These are phyloP conservation scores for Vigna angularis DNA, from an alignment of 306 rosid genomes.

Conservation along the genomic window DNA sequence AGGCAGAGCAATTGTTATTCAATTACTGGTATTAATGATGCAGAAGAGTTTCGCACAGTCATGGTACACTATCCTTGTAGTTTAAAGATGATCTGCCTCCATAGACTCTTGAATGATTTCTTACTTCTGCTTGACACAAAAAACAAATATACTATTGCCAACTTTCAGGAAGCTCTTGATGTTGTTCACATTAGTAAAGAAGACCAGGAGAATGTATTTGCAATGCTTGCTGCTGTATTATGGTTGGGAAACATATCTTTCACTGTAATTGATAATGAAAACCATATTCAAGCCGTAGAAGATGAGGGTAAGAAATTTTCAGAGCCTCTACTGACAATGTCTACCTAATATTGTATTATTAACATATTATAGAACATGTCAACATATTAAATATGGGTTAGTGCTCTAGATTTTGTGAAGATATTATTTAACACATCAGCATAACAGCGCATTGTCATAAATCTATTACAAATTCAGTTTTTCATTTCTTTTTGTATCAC, in stretches of 20 bases:
- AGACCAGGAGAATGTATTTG: slow-evolving; percentile 85
- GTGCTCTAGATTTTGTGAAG: neutral
- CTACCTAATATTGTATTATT: neutral
- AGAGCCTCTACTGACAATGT: slow-evolving; percentile 30
- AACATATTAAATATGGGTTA: neutral
- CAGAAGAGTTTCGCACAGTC: slow-evolving; percentile 75
- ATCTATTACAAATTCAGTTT: neutral
- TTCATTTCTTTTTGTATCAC: neutral
- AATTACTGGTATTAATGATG: slow-evolving; percentile 75
- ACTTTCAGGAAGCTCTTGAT: slow-evolving; percentile 88
- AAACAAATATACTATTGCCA: slow-evolving; percentile 33
- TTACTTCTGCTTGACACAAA: slow-evolving; percentile 30
- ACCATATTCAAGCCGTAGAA: slow-evolving; percentile 78
- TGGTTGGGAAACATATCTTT: slow-evolving; percentile 93
- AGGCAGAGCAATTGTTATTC: slow-evolving; percentile 84
- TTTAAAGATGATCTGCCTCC: slow-evolving; percentile 37
- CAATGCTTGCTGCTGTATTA: slow-evolving; percentile 95
- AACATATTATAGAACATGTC: neutral
- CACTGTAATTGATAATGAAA: slow-evolving; percentile 82
- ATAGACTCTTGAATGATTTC: slow-evolving; percentile 1
- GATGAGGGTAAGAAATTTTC: slow-evolving; percentile 72
- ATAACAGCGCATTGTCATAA: neutral
- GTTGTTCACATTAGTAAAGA: slow-evolving; percentile 84
- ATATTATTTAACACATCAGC: neutral
- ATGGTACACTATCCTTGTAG: slow-evolving; percentile 52